A percentile compares a stretch with the other conserved stretches of the same genome.
phyloP scores from a whole-genome alignment of 441 rosid genomes.

The Aquilaria agallochum region DNA sequence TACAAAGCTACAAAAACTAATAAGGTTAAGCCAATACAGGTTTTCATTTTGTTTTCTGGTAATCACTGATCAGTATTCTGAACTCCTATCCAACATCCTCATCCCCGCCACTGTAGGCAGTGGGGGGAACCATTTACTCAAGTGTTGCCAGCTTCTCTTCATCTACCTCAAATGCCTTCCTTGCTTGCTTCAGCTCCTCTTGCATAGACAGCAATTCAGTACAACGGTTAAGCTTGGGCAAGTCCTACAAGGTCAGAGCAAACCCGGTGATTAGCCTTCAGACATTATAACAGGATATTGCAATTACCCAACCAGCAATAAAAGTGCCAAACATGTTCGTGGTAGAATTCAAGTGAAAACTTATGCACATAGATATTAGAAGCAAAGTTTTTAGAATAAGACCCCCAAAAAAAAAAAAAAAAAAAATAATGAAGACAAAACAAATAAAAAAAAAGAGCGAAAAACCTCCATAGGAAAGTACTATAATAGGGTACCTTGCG shows the following conservation, averaged over 20 bases:
- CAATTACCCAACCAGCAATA: not conserved
- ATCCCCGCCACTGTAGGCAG: no score
- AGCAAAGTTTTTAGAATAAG: not conserved
- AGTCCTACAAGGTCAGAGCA: slow-evolving; percentile 47
- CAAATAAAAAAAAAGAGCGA: not conserved
- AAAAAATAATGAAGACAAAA: not conserved
- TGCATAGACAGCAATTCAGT: slow-evolving; percentile 85
- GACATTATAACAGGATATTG: not conserved
- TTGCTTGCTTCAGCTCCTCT: slow-evolving; percentile 96
- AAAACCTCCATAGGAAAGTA: not conserved
- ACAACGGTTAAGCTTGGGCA: slow-evolving; percentile 82
- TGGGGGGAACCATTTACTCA: slow-evolving; percentile 22
- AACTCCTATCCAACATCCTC: no score
- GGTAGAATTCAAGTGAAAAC: not conserved
- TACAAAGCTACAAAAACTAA: no score
- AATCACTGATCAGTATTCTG: no score
- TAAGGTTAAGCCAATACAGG: no score
- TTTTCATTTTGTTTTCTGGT: no score
- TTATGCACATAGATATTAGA: not conserved
- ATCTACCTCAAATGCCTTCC: slow-evolving; percentile 92
- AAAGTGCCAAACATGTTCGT: not conserved
- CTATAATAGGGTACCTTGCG: slow-evolving; percentile 54
- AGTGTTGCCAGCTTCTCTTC: slow-evolving; percentile 68
- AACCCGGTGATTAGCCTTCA: not conserved
- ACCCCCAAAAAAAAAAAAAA: not conserved